Conservation (phyloP, 371 early-diverging fungal genomes). For the Mucor sp. region DNA sequence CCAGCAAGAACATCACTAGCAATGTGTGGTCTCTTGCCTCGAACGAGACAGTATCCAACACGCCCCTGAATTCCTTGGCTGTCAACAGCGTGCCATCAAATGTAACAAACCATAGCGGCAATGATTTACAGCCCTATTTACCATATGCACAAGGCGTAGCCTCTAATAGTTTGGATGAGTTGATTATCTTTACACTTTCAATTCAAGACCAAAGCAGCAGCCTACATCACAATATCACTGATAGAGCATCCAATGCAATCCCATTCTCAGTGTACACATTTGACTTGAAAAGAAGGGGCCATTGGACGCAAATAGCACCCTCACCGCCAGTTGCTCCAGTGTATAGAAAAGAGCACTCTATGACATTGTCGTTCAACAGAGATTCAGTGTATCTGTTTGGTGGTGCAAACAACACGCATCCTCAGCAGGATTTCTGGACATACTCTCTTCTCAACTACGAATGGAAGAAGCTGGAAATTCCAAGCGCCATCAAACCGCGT, state of each 20-base stretch:
- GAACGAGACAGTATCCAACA: conserved; percentile 2
- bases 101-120: neutral
- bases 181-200: neutral
- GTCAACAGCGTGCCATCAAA: neutral
- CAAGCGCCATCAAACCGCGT: neutral
- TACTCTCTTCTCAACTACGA: neutral
- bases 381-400: conserved; percentile 9
- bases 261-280: neutral
- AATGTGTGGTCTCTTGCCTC: neutral
- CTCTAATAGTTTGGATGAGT: neutral
- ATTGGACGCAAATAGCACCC: neutral
- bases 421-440: conserved; percentile 13
- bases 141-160: neutral
- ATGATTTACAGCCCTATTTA: neutral
- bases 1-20: neutral
- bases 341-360: conserved; percentile 4
- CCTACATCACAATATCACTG: neutral
- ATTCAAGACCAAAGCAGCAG: neutral
- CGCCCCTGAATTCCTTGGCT: neutral
- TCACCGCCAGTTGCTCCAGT: neutral
- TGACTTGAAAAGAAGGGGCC: neutral
- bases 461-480: neutral
- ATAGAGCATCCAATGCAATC: neutral
- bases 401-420: neutral
- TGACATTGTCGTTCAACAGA: neutral